Percentiles rank a stretch among this genome's conserved stretches.
Conservation (phyloP, 2,329 filamentous ascomycete species). For the Cordyceps pruinosa region DNA sequence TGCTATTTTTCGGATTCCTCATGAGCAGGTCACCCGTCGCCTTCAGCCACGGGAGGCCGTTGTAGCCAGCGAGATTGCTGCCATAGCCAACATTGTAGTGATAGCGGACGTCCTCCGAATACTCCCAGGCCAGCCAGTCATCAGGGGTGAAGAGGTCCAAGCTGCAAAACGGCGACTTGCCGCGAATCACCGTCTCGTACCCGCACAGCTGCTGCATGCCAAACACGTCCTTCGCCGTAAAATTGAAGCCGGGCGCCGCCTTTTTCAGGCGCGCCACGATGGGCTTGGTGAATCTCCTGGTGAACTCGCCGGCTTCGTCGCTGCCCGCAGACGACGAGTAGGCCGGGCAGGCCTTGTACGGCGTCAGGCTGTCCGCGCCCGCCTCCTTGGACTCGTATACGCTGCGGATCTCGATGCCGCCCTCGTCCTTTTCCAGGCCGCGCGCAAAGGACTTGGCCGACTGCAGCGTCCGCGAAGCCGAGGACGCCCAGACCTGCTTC, state of each 20-base stretch:
- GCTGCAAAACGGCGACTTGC: conserved; percentile 55
- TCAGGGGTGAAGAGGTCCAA: conserved; percentile 51
- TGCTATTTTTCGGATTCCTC: conserved; percentile 18
- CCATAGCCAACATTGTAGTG: conserved; percentile 62
- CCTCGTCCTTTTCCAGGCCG: conserved; percentile 46
- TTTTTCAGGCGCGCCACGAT: conserved; percentile 51
- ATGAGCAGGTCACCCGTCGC: conserved; percentile 48
- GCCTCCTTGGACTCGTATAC: conserved; percentile 50
- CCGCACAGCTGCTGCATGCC: conserved; percentile 61
- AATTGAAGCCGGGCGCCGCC: conserved; percentile 52
- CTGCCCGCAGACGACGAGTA: conserved; percentile 53
- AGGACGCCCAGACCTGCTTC: conserved; percentile 53
- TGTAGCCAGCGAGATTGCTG: conserved; percentile 45
- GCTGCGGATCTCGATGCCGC: conserved; percentile 46
- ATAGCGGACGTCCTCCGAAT: conserved; percentile 57
- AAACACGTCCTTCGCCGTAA: conserved; percentile 55
- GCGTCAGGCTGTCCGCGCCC: conserved; percentile 55
- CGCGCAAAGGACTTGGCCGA: conserved; percentile 52
- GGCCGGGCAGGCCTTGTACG: conserved; percentile 57
- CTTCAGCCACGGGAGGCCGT: conserved; percentile 62
- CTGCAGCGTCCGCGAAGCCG: conserved; percentile 53
- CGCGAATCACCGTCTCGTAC: conserved; percentile 58
- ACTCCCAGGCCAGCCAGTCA: conserved; percentile 62
- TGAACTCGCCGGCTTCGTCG: conserved; percentile 44
- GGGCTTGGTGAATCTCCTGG: conserved; percentile 51